Conservation (phyloP, 2,329 filamentous ascomycete species). For the Thielaviopsis ethacetica region DNA sequence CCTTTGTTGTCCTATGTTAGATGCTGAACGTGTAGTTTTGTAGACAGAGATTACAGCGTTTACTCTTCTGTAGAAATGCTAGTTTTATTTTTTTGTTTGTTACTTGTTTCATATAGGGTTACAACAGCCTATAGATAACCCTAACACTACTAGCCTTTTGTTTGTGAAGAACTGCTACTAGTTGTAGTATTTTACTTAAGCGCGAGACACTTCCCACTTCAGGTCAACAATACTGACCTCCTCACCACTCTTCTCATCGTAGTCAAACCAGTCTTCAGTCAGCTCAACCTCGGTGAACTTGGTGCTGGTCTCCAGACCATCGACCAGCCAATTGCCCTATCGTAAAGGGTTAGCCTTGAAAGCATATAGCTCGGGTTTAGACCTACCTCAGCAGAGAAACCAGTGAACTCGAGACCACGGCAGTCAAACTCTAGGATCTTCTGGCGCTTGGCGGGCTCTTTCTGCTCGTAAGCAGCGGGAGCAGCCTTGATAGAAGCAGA, state of each 20-base stretch:
- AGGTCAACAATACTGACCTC: conserved; percentile 87
- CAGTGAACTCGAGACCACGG: conserved; percentile 76
- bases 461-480: conserved; percentile 54
- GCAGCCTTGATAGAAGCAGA: conserved; percentile 68
- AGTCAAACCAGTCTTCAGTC: conserved; percentile 91
- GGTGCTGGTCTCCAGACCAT: conserved; percentile 62
- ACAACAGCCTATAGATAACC: not conserved
- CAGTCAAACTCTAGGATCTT: conserved; percentile 88
- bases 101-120: too few species aligned
- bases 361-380: not conserved
- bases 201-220: conserved; percentile 68
- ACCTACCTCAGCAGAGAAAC: conserved; percentile 74
- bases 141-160: not conserved
- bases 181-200: conserved; percentile 26
- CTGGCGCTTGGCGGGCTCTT: conserved; percentile 55
- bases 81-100: not conserved
- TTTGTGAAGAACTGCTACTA: too few species aligned
- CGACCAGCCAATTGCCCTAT: conserved; percentile 79
- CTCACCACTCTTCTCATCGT: conserved; percentile 82
- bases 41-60: not conserved
- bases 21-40: not conserved
- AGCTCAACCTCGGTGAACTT: conserved; percentile 74
- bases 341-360: not conserved
- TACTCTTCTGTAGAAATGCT: not conserved
- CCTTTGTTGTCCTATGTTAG: too few species aligned